Evolutionary conservation across 176 grass and related monocot genomes (phyloP).

Genomic region (Chloris gayana): DNA sequence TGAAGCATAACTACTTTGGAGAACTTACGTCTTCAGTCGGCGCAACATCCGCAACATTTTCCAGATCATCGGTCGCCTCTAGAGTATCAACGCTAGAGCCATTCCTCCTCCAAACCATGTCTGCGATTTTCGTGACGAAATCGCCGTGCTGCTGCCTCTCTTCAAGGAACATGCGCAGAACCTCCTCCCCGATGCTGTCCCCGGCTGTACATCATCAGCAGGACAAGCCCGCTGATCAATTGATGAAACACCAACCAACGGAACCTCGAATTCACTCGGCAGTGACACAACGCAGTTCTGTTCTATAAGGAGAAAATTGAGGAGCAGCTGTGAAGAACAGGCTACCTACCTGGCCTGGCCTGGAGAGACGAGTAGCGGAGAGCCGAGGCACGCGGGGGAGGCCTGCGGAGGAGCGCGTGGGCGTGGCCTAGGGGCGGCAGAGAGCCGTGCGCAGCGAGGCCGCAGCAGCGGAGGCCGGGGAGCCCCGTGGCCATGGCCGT

Average conservation of each 20-base stretch:
- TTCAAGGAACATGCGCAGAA: constrained; percentile 64
- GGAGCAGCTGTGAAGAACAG: not conserved
- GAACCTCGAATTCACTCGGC: not conserved
- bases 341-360: constrained; percentile 42
- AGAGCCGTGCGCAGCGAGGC: constrained; percentile 8
- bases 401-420: constrained; percentile 13
- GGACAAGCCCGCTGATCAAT: constrained; percentile 19
- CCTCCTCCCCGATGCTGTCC: constrained; percentile 66
- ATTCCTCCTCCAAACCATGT: constrained; percentile 70
- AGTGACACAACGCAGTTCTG: not conserved
- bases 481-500: constrained; percentile 49
- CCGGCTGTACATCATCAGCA: constrained; percentile 36
- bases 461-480: constrained; percentile 35
- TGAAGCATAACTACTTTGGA: not conserved
- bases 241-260: not conserved
- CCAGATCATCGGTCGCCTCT: constrained; percentile 26
- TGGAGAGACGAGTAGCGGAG: constrained; percentile 56
- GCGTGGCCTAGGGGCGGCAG: constrained; percentile 22
- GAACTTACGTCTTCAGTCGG: constrained; percentile 53
- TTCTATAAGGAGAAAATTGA: not conserved
- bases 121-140: constrained; percentile 69
- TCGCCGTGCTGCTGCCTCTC: constrained; percentile 81
- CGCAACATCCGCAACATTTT: constrained; percentile 36
- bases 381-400: not conserved
- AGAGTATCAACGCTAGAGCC: constrained; percentile 27